A percentile compares a stretch with the other conserved stretches of the same genome.
Conservation (phyloP, 331 rosid species). For the Quercus lobata region DNA sequence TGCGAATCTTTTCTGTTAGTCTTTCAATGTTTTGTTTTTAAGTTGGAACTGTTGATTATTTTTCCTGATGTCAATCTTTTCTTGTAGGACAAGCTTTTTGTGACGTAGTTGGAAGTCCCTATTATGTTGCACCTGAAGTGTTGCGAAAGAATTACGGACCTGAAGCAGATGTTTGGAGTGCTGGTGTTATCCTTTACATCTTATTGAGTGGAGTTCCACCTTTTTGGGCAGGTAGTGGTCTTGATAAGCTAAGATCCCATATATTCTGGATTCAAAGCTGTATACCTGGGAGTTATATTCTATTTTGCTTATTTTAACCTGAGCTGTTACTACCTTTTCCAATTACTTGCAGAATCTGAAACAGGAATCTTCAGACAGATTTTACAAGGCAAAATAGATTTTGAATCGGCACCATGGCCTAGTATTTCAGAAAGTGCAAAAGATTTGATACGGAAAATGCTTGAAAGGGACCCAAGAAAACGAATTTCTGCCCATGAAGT, state of each 20-base stretch:
- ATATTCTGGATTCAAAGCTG: slow-evolving; percentile 3
- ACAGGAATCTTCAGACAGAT: slow-evolving; percentile 80
- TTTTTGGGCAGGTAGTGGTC: slow-evolving; percentile 81
- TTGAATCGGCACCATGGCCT: slow-evolving; percentile 85
- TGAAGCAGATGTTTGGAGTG: slow-evolving; percentile 92
- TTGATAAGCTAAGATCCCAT: slow-evolving; percentile 5
- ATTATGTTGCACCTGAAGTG: slow-evolving; percentile 89
- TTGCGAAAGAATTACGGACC: slow-evolving; percentile 78
- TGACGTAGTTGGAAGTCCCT: slow-evolving; percentile 88
- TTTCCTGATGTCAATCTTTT: slow-evolving; percentile 6
- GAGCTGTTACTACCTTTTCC: slow-evolving; percentile 11
- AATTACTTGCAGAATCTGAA: slow-evolving; percentile 60
- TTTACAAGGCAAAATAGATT: slow-evolving; percentile 66
- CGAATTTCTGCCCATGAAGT: slow-evolving; percentile 87
- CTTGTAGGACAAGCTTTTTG: slow-evolving; percentile 61
- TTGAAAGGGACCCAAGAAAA: slow-evolving; percentile 62
- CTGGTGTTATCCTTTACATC: slow-evolving; percentile 89
- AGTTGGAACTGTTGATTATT: neutral
- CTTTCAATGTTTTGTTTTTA: neutral
- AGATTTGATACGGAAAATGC: slow-evolving; percentile 70
- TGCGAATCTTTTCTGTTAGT: neutral
- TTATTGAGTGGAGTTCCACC: slow-evolving; percentile 90
- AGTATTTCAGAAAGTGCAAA: slow-evolving; percentile 71
- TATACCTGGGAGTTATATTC: neutral
- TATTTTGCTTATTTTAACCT: neutral